Evolutionary conservation across 805 yeast genomes (phyloP), one percentile per base, ranked within the genome.

Genomic region (Grigorovia humatica): DNA sequence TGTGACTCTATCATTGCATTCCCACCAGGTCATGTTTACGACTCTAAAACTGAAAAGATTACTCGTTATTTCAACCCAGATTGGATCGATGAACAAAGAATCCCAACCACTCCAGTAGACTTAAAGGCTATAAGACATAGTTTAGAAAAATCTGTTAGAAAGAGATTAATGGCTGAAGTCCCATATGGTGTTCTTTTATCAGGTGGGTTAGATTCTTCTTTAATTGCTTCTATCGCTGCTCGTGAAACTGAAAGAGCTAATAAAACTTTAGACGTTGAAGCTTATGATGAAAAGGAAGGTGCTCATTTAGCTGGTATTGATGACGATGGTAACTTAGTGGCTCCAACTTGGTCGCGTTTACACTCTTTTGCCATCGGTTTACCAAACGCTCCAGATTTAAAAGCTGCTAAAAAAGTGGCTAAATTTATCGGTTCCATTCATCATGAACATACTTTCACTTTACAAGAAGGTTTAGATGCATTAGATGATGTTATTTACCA

Each of bases 151-250:
- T 89, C 99, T 48, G 99, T 93, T 51, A 85, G 99, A 78, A 93
- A 93, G 86, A 85, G 99, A 79, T 80, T 93, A 65, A 93, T 93
- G 99, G 93, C 98, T 52, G 99, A 93, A 76, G 99, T 93, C 55
- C 98, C 99, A 52, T 93, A 88, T 71, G 99, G 99, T 75, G 99
- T 93, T 47, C 76, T 93, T 61, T 77, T 93, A 60, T 88, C 96
- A 20, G 99, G 99, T 68, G 99, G 99, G 59, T 80, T 93, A 65
- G 99, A 93, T 70, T 89, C 97, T 47, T 88, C 96, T 20, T 77
- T 93, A 71, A 93, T 93, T 69, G 99, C 99, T 18, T 71, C 99
- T 46, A 93, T 93, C 66, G 99, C 98, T 50, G 93, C 98, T 35
- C 80, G 97, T 69, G 99, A 93, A 75, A 88, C 98, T 54, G 80